Conservation (phyloP, 148 eudicot genomes). For the Arctostaphylos glauca region DNA sequence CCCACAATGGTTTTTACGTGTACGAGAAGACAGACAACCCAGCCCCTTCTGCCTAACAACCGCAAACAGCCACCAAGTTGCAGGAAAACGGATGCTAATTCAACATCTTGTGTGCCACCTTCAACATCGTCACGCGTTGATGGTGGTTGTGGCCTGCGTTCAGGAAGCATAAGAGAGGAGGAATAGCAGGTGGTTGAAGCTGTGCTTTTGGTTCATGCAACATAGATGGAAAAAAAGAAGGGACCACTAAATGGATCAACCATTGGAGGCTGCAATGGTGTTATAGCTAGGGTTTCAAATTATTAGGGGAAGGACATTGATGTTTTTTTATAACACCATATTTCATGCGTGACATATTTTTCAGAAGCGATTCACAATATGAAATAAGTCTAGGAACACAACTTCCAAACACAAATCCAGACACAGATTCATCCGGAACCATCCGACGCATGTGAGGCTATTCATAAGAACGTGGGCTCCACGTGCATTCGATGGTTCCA, state of each 20-base stretch:
- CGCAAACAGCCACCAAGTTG: background rate
- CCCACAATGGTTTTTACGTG: background rate
- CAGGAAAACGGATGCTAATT: background rate
- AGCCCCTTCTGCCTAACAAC: background rate
- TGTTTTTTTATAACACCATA: background rate
- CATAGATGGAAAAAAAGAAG: background rate
- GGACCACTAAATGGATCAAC: background rate
- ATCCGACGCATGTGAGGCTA: too few relatives aligned
- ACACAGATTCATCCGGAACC: too few relatives aligned
- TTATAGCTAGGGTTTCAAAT: background rate
- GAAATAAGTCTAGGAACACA: too few relatives aligned
- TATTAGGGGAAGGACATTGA: background rate
- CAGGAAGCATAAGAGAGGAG: background rate
- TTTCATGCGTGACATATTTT: background rate
- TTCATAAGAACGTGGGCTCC: too few relatives aligned
- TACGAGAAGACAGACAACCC: background rate
- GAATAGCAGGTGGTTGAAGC: background rate
- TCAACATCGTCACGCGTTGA: background rate
- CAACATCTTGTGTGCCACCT: background rate
- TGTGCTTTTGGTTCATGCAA: background rate
- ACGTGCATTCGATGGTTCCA: too few relatives aligned
- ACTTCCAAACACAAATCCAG: too few relatives aligned
- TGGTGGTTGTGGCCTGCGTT: background rate
- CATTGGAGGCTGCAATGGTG: background rate
- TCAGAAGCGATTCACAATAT: too few relatives aligned